Evolutionary conservation across 371 early-diverging fungal species (phyloP).

Genomic region (Circinella minor): DNA sequence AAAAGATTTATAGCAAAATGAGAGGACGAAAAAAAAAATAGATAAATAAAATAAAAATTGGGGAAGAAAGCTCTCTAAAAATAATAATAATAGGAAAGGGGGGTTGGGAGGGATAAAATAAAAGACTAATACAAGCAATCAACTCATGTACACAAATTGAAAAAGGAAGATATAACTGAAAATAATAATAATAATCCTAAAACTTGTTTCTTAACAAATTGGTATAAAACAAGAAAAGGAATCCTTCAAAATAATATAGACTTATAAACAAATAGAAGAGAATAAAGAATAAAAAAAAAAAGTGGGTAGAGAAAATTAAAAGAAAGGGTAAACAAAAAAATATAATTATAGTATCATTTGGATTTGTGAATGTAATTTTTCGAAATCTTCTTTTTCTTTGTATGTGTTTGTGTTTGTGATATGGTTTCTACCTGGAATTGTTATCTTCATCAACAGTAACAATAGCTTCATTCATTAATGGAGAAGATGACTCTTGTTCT

Average conservation of each 20-base stretch:
- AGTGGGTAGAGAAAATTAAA: conserved; percentile 5
- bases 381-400: background rate
- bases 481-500: background rate
- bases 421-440: background rate
- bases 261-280: conserved; percentile 1
- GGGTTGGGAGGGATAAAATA: background rate
- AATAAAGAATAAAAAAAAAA: background rate
- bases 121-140: conserved; percentile 8
- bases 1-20: conserved; percentile 3
- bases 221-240: conserved; percentile 18
- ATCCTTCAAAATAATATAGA: conserved; percentile 6
- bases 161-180: conserved; percentile 9
- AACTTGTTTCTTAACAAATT: conserved; percentile 16
- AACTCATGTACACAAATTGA: conserved; percentile 14
- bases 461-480: background rate
- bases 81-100: background rate
- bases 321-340: conserved; percentile 3
- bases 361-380: background rate
- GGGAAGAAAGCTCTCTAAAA: background rate
- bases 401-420: conserved; percentile 1
- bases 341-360: background rate
- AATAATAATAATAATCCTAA: too few species aligned
- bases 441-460: background rate
- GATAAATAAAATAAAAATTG: conserved; percentile 9
- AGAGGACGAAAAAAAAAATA: background rate